Evolutionary conservation across 768 basidiomycete genomes (phyloP).

Genomic region (Hysterangium stoloniferum): DNA sequence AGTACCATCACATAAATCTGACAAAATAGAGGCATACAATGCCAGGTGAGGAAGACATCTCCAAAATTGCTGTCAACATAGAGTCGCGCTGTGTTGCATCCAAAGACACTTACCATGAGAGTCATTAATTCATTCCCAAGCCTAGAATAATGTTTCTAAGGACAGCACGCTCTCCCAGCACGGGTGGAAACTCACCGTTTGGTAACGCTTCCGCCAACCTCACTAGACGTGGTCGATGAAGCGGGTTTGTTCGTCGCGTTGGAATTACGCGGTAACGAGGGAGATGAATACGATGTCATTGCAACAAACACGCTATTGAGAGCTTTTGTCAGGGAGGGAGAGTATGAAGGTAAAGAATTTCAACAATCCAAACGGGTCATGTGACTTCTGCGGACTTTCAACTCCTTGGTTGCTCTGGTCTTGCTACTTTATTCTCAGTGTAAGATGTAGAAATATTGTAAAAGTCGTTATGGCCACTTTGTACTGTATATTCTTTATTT

Average conservation of each 20-base stretch:
- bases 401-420: neutral
- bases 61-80: neutral
- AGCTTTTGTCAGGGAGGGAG: neutral
- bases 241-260: slow-evolving; percentile 48
- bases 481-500: too few relatives aligned
- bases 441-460: neutral
- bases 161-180: slow-evolving; percentile 9
- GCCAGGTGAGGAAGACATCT: slow-evolving; percentile 88
- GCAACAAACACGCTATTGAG: too few relatives aligned
- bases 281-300: slow-evolving; percentile 34
- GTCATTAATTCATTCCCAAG: slow-evolving; percentile 83
- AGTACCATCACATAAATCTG: neutral
- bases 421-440: neutral
- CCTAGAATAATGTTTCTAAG: slow-evolving; percentile 29
- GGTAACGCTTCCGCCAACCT: slow-evolving; percentile 68
- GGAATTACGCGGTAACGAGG: slow-evolving; percentile 43
- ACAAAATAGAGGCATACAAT: slow-evolving; percentile 45
- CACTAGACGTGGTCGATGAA: slow-evolving; percentile 42
- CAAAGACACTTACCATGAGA: slow-evolving; percentile 56
- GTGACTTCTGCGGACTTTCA: neutral
- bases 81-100: too few relatives aligned
- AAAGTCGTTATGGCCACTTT: too few relatives aligned
- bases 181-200: slow-evolving; percentile 50
- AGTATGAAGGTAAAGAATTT: neutral
- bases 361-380: neutral